phyloP scores from a whole-genome alignment of 2,329 filamentous ascomycete species.

The Leptosphaerulina australis region DNA sequence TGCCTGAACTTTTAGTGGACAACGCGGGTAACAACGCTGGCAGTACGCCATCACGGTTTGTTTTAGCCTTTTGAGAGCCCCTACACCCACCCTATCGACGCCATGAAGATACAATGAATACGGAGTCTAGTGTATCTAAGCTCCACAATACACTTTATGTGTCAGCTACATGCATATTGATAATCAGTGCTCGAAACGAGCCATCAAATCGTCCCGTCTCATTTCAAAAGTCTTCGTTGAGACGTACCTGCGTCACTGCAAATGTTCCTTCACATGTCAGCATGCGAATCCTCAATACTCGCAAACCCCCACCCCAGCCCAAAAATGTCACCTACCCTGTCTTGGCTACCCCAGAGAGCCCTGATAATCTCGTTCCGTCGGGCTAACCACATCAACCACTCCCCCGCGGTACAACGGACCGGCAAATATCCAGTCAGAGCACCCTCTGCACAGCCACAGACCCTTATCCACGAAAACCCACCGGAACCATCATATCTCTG shows the following conservation, averaged over 20 bases:
- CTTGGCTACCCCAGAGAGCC: slow-evolving; percentile 16
- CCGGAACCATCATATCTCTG: slow-evolving; percentile 4
- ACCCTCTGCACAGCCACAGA: slow-evolving; percentile 7
- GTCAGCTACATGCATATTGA: neutral
- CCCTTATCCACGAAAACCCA: slow-evolving; percentile 19
- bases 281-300: slow-evolving; percentile 12
- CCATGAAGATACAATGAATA: no score
- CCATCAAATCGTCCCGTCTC: neutral
- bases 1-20: neutral
- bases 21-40: neutral
- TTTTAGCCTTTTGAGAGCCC: neutral
- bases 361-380: neutral
- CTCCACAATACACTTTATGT: neutral
- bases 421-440: slow-evolving; percentile 19
- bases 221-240: slow-evolving; percentile 5
- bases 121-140: slow-evolving; percentile 1
- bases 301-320: slow-evolving; percentile 6
- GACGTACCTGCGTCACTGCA: slow-evolving; percentile 18
- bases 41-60: neutral
- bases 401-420: slow-evolving; percentile 17
- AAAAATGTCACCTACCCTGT: slow-evolving; percentile 6
- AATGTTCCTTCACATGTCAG: slow-evolving; percentile 13
- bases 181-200: neutral
- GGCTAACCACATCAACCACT: slow-evolving; percentile 15
- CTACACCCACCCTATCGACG: no score